Conservation (phyloP, 768 basidiomycete species). For the Russula brevipes region DNA sequence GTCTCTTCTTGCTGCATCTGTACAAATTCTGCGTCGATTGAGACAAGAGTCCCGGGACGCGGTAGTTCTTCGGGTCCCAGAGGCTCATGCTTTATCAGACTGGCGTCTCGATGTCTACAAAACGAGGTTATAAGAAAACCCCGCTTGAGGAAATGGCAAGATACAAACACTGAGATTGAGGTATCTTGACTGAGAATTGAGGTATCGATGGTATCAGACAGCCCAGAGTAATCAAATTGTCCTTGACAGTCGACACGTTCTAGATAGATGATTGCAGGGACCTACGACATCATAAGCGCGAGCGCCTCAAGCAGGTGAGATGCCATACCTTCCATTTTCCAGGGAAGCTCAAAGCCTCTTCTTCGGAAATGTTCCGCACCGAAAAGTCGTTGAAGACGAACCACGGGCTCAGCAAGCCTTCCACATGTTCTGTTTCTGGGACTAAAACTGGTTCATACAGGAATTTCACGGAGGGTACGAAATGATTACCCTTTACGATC, state of each 20-base stretch:
- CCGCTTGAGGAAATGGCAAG: not conserved
- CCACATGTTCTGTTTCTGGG: constrained; percentile 51
- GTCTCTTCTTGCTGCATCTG: constrained; percentile 98
- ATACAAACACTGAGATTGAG: constrained; percentile 73
- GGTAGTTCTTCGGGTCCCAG: constrained; percentile 74
- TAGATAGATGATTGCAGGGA: constrained; percentile 86
- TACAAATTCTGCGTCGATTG: constrained; percentile 98
- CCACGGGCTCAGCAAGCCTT: constrained; percentile 57
- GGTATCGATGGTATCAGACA: constrained; percentile 65
- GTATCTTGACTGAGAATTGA: constrained; percentile 80
- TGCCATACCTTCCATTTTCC: constrained; percentile 82
- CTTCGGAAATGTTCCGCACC: constrained; percentile 77
- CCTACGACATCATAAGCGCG: constrained; percentile 36
- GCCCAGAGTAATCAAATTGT: constrained; percentile 54
- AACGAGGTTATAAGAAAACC: not conserved
- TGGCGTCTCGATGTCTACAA: constrained; percentile 67
- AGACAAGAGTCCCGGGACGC: constrained; percentile 76
- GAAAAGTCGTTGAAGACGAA: constrained; percentile 96
- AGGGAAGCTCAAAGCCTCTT: constrained; percentile 83
- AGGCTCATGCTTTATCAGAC: constrained; percentile 70
- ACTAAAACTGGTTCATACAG: constrained; percentile 40
- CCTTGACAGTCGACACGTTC: constrained; percentile 64
- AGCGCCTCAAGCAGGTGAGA: not conserved
- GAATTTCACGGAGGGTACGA: not conserved
- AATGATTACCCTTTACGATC: constrained; percentile 65